Conservation (phyloP, 2,329 filamentous ascomycete genomes). For the Fusarium verticillioides region DNA sequence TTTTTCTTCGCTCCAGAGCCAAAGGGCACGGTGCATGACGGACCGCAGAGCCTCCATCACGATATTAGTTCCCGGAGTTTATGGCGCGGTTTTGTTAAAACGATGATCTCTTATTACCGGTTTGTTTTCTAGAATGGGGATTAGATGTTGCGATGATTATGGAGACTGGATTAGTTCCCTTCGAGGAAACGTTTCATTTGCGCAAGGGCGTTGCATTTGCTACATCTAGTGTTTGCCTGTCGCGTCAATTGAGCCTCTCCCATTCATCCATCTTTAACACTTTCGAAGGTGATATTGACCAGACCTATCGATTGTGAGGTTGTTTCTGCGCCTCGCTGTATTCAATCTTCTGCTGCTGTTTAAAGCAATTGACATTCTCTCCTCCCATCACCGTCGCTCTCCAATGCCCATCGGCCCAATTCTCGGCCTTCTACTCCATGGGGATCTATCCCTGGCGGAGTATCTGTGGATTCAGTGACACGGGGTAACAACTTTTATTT, state of each 20-base stretch:
- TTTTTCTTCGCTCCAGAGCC: not conserved
- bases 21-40: not conserved
- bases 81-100: not conserved
- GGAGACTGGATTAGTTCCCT: not conserved
- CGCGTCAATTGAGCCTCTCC: not conserved
- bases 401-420: constrained; percentile 2
- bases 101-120: not conserved
- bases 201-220: too few relatives aligned
- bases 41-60: constrained; percentile 25
- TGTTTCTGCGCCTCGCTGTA: too few relatives aligned
- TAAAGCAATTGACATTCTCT: rapidly evolving
- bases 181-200: not conserved
- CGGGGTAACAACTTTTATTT: constrained; percentile 20
- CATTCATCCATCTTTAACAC: rapidly evolving
- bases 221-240: not conserved
- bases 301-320: rapidly evolving
- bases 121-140: not conserved
- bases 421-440: constrained; percentile 23
- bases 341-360: rapidly evolving
- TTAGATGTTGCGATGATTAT: not conserved
- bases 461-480: not conserved
- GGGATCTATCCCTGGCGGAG: constrained; percentile 11
- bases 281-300: rapidly evolving
- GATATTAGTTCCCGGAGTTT: not conserved
- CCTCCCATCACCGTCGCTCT: not conserved